These are phyloP conservation scores for Gymnopus androsaceus DNA, from an alignment of 1,284 basidiomycete genomes.

Conservation along the genomic window DNA sequence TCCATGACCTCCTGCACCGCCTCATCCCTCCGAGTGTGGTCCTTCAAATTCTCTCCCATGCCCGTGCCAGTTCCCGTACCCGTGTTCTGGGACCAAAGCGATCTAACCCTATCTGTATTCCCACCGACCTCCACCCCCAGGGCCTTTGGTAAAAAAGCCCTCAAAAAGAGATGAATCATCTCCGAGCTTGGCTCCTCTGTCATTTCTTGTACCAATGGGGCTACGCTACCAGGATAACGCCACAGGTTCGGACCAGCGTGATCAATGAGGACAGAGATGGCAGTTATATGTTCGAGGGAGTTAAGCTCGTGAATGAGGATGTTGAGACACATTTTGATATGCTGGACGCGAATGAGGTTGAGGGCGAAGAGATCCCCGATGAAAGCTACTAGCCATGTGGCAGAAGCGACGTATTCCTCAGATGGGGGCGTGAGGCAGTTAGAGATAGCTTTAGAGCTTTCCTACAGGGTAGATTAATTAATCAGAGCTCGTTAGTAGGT, in stretches of 20 bases:
- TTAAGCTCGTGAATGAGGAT: slow-evolving; percentile 27
- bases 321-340: slow-evolving; percentile 28
- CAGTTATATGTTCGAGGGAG: slow-evolving; percentile 33
- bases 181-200: not conserved
- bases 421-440: slow-evolving; percentile 18
- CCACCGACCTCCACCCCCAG: not conserved
- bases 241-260: slow-evolving; percentile 9
- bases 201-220: not conserved
- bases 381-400: slow-evolving; percentile 30
- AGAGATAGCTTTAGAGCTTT: slow-evolving; percentile 14
- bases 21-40: not conserved
- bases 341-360: slow-evolving; percentile 24
- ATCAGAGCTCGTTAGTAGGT: not conserved
- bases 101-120: not conserved
- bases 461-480: slow-evolving; percentile 13
- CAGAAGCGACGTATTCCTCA: slow-evolving; percentile 26
- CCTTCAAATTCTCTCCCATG: not conserved
- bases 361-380: slow-evolving; percentile 34
- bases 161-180: slow-evolving; percentile 1
- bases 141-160: not conserved
- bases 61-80: not conserved
- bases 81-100: not conserved
- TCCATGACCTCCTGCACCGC: slow-evolving; percentile 5
- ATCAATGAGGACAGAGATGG: slow-evolving; percentile 18
- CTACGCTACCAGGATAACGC: not conserved